These are phyloP conservation scores for Inga laurina DNA, from an alignment of 306 rosid genomes.

Conservation along the genomic window DNA sequence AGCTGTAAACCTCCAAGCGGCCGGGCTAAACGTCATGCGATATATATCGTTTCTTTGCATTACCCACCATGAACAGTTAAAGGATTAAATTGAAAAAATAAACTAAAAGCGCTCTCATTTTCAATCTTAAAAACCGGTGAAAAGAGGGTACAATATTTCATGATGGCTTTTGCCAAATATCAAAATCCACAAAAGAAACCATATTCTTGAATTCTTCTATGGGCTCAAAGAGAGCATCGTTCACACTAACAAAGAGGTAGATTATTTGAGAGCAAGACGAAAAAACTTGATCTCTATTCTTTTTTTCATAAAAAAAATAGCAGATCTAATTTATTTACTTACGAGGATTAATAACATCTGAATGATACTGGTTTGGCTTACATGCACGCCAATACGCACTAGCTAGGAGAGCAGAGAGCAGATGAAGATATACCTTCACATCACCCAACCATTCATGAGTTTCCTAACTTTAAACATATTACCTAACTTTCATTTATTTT, in stretches of 20 bases:
- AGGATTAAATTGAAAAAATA: not conserved
- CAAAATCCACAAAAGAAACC: not conserved
- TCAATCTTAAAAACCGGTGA: not conserved
- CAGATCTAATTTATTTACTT: too few species aligned
- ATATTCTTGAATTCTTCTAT: not conserved
- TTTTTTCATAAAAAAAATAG: too few species aligned
- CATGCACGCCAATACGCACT: not conserved
- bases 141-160: not conserved
- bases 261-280: too few species aligned
- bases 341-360: not conserved
- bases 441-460: not conserved
- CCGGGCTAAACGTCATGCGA: not conserved
- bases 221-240: not conserved
- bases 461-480: slow-evolving; percentile 22
- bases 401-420: not conserved
- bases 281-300: too few species aligned
- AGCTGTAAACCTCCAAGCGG: not conserved
- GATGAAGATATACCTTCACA: slow-evolving; percentile 16
- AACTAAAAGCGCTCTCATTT: not conserved
- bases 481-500: slow-evolving; percentile 18
- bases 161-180: not conserved
- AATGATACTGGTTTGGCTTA: not conserved
- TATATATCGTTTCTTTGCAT: not conserved
- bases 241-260: too few species aligned
- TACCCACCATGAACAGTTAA: not conserved